phyloP scores from a whole-genome alignment of 371 early-diverging fungal genomes.

The Lichtheimia ornata region DNA sequence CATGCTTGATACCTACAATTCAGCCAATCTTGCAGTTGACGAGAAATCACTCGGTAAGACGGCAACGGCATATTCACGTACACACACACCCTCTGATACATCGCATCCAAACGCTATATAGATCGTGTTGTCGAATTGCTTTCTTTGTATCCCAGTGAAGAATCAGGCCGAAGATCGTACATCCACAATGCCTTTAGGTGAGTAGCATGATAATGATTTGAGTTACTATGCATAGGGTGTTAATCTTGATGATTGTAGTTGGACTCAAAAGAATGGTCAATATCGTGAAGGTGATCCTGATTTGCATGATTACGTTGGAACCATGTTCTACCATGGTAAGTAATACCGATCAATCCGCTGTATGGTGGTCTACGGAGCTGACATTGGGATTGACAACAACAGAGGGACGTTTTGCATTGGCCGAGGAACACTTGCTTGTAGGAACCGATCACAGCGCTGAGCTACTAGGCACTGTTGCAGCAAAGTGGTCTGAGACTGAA shows the following conservation, averaged over 20 bases:
- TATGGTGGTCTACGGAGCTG: background rate
- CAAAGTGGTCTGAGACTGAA: slow-evolving; percentile 69
- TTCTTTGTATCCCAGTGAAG: slow-evolving; percentile 39
- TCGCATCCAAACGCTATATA: slow-evolving; percentile 11
- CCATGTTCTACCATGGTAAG: slow-evolving; percentile 65
- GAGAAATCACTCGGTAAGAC: slow-evolving; percentile 69
- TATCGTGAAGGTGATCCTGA: slow-evolving; percentile 77
- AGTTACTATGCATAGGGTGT: too few relatives aligned
- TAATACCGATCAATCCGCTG: too few relatives aligned
- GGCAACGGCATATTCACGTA: slow-evolving; percentile 10
- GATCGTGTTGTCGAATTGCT: slow-evolving; percentile 63
- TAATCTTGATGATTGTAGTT: slow-evolving; percentile 35
- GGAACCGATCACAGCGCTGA: slow-evolving; percentile 81
- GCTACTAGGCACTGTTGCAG: slow-evolving; percentile 70
- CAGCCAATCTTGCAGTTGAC: slow-evolving; percentile 69
- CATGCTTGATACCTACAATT: slow-evolving; percentile 80
- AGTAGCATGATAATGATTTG: background rate
- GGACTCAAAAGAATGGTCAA: slow-evolving; percentile 66
- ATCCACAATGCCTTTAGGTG: slow-evolving; percentile 51
- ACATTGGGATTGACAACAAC: background rate
- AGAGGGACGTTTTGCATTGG: slow-evolving; percentile 63
- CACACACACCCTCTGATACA: background rate
- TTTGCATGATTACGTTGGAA: slow-evolving; percentile 84
- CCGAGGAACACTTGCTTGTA: slow-evolving; percentile 76
- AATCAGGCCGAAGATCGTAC: slow-evolving; percentile 46